Base-by-base conservation (phyloP, 345 rosid genomes). In the Theobroma cacao region DNA sequence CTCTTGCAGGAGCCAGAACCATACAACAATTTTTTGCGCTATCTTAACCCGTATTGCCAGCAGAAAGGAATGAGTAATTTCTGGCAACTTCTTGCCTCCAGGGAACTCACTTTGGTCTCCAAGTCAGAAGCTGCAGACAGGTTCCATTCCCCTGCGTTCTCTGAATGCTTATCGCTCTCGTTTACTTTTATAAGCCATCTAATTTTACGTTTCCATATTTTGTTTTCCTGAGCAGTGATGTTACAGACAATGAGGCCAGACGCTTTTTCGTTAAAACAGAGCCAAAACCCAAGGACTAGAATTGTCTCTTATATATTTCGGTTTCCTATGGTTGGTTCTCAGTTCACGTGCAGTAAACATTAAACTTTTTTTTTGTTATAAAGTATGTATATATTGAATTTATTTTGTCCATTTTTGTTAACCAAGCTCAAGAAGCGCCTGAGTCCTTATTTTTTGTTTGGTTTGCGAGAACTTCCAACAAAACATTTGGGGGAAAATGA, bases 71-170 rank as follows among this genome's bases (percentile, higher is more conserved):
- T 85, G 3, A 64, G 73, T 13, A 75, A 62, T 76, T 90, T 95
- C 82, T 84, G 79, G 4, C 80, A 86, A 66, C 79, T 85, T 45
- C 89, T 93, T 45, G 82, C 76, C 15, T 86, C 92, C 2, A 87
- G 84, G 79, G 88, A 69, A 33, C 74, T 93, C 74, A 85, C 85
- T 1, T 75, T 95, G 82, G 86, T 95, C 80, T 82, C 97, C 84
- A 92, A 91, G 81, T 85, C 94, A 0, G 98, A 95, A 88, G 95
- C 97, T 13, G 14, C 48, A 5, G 99, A 93, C 94, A 95, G 99
- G 99, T 93, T 80, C 45, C 13, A n/a, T 5, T 30, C 53, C 50
- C 50, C 7, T 68, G 26, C 41, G 5, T 65, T 65, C 43, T 67
- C 14, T 59, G 58, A 22, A 68, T 60, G 11, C 31, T 60, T 43